Evolutionary conservation across 371 early-diverging fungal genomes (phyloP).

Genomic region (Capniomyces stellatus): DNA sequence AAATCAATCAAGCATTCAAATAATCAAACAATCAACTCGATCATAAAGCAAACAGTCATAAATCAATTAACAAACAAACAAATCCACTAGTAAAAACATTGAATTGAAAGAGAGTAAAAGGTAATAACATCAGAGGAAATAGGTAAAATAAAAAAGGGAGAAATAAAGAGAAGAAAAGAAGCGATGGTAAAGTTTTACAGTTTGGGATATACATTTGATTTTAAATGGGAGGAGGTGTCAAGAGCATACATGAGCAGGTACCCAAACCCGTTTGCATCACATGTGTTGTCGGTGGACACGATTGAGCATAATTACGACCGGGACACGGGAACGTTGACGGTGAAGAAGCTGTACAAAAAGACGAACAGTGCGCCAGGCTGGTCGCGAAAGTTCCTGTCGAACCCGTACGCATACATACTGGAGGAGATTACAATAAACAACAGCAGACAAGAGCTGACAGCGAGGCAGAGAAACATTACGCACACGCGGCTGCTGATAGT

Average conservation of each 20-base stretch:
- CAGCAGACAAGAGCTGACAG: conserved; percentile 47
- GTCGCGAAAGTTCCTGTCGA: conserved; percentile 36
- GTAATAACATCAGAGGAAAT: no score
- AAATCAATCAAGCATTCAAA: no score
- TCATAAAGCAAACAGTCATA: no score
- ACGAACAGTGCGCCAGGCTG: conserved; percentile 74
- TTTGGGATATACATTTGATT: not conserved
- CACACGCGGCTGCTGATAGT: conserved; percentile 84
- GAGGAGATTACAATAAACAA: conserved; percentile 65
- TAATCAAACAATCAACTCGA: no score
- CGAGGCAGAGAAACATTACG: conserved; percentile 71
- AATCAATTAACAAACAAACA: no score
- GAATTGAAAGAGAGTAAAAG: no score
- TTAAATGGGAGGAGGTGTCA: conserved; percentile 64
- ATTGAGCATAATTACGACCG: conserved; percentile 69
- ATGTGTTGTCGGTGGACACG: conserved; percentile 82
- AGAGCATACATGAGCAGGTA: conserved; percentile 82
- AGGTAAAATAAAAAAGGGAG: no score
- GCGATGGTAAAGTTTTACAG: not conserved
- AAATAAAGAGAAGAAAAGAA: no score
- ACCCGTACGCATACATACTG: conserved; percentile 21
- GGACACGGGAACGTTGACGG: conserved; percentile 56
- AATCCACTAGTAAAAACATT: no score
- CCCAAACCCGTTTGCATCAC: conserved; percentile 93
- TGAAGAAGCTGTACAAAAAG: conserved; percentile 77